Evolutionary conservation across 495 filamentous ascomycete species (phyloP), one percentile per base, ranked within the genome.

Genomic region (Lasiosphaeria miniovina): DNA sequence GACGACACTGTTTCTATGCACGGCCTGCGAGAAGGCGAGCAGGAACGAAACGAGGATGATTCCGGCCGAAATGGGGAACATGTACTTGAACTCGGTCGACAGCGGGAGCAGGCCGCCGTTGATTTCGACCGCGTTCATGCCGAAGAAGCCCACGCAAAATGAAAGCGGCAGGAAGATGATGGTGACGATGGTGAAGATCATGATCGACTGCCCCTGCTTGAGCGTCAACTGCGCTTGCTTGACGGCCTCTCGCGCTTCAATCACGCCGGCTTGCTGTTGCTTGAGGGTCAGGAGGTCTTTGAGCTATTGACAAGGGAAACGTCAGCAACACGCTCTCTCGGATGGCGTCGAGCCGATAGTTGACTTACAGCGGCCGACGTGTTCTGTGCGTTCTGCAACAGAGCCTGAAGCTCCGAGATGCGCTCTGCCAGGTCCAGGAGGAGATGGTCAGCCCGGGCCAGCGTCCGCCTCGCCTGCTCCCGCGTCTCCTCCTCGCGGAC

Each of bases 151-250:
- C 1, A 71, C 59, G 54, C 69, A 65, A 60, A 77, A 77, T 8
- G 70, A 72, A 0, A 77, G 52, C 1, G 74, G 73, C 1, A 77
- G 65, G 59, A 79, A 79, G 41, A 86, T 78, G 56, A 87, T 84
- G 1, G 82, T 86, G 59, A 87, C 80, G 17, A 87, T 77, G 1
- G 85, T 88, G 61, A 88, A 87, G 0, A 86, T 77, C 83, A 87
- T 85, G 50, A 88, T 80, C 12, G 84, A 79, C 41, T 79, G 73
- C 1, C 82, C 80, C 61, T 88, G 84, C 45, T 77, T 80, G 31
- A 82, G 74, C 2, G 82, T 81, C 7, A 84, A 79, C n/a, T 83
- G 77, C 3, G 82, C 82, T 51, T 85, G 81, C 65, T 77, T 79
- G 7, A 83, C 70, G 0, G 84, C 79, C 49, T 84, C 75, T 52